Conservation (phyloP, 176 grass and related monocot genomes). For the Neostapfia colusana region DNA sequence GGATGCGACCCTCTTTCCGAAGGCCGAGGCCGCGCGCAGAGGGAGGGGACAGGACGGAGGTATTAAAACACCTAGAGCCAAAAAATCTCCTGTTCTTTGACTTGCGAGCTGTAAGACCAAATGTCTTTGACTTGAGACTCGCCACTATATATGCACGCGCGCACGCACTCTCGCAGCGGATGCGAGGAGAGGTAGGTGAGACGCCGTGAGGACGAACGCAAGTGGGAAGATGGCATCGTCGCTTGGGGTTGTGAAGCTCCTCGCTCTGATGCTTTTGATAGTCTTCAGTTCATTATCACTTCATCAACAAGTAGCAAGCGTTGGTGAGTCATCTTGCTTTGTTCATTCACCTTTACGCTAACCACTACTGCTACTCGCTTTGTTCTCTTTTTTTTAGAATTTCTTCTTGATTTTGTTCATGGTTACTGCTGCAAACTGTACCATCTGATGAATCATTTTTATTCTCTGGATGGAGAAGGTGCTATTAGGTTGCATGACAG, state of each 20-base stretch:
- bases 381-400: no score
- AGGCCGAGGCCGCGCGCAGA: conserved; percentile 37
- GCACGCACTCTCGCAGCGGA: neutral
- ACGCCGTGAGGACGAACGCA: neutral
- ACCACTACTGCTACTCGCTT: neutral
- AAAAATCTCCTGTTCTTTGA: conserved; percentile 69
- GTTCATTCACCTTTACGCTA: neutral
- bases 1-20: conserved; percentile 40
- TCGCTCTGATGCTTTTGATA: conserved; percentile 46
- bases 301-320: conserved; percentile 49
- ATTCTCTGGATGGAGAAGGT: conserved; percentile 29
- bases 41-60: conserved; percentile 50
- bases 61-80: conserved; percentile 47
- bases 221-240: conserved; percentile 27
- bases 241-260: conserved; percentile 38
- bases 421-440: neutral
- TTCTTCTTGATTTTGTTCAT: neutral
- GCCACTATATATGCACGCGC: conserved; percentile 31
- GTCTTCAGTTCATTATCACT: conserved; percentile 45
- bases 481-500: conserved; percentile 60
- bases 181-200: conserved; percentile 22
- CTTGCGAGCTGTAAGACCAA: conserved; percentile 39
- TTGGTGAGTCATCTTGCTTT: conserved; percentile 49
- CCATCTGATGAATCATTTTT: neutral
- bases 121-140: conserved; percentile 36